A percentile compares a stretch with the other conserved stretches of the same genome.
These are phyloP conservation scores for Pleurotus salmoneostramineus DNA, from an alignment of 768 basidiomycete species.

Conservation along the genomic window DNA sequence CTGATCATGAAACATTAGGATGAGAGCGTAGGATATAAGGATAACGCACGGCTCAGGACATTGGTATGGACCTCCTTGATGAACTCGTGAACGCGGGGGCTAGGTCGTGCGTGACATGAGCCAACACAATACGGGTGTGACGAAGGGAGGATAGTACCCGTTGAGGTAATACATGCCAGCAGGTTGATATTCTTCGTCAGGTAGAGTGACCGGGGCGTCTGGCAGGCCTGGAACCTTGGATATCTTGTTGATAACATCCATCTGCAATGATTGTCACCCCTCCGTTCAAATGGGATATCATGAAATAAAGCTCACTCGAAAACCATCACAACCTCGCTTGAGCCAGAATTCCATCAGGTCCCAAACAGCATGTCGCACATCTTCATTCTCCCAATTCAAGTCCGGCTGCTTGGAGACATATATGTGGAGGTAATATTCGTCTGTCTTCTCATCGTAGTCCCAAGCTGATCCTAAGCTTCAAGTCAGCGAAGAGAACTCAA, in stretches of 20 bases:
- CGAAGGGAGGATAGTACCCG: constrained; percentile 35
- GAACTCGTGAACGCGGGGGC: constrained; percentile 65
- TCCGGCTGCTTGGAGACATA: constrained; percentile 69
- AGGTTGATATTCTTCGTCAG: constrained; percentile 47
- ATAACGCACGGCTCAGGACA: constrained; percentile 52
- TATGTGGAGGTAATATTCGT: constrained; percentile 73
- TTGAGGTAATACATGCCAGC: constrained; percentile 53
- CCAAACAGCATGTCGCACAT: constrained; percentile 54
- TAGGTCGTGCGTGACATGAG: constrained; percentile 18
- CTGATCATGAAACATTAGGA: constrained; percentile 23
- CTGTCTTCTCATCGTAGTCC: constrained; percentile 60
- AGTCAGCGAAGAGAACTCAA: background rate
- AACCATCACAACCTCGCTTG: constrained; percentile 72
- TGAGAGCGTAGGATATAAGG: constrained; percentile 1
- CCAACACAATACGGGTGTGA: background rate
- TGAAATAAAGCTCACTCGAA: constrained; percentile 44
- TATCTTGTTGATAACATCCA: constrained; percentile 70
- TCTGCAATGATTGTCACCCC: constrained; percentile 26
- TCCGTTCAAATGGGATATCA: background rate
- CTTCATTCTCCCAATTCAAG: constrained; percentile 72
- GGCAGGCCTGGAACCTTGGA: constrained; percentile 62
- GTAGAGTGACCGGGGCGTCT: constrained; percentile 57
- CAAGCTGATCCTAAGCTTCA: constrained; percentile 54
- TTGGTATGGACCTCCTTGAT: constrained; percentile 61
- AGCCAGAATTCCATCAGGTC: constrained; percentile 73